These are phyloP conservation scores for Nakataea oryzae DNA, from an alignment of 2,329 filamentous ascomycete genomes.

Conservation along the genomic window DNA sequence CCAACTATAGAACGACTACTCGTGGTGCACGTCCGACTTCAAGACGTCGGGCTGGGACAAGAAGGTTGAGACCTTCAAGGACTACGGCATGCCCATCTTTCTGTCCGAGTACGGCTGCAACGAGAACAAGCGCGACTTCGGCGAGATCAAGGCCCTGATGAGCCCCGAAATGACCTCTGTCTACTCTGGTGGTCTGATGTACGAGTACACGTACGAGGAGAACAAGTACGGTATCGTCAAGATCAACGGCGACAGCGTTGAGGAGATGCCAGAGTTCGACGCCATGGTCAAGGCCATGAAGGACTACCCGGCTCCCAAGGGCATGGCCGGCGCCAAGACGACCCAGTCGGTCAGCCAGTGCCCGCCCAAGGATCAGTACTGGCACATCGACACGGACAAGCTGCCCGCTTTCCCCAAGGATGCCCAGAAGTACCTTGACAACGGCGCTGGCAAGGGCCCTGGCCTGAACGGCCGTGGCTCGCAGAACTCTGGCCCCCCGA, in stretches of 20 bases:
- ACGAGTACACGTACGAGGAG: constrained; percentile 79
- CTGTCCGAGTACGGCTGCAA: constrained; percentile 91
- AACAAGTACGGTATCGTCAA: constrained; percentile 74
- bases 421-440: constrained; percentile 41
- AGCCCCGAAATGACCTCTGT: constrained; percentile 70
- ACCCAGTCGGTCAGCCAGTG: constrained; percentile 36
- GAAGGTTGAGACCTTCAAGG: constrained; percentile 79
- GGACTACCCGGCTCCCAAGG: constrained; percentile 39
- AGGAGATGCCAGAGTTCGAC: constrained; percentile 52
- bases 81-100: constrained; percentile 85
- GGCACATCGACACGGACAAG: constrained; percentile 38
- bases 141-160: constrained; percentile 74
- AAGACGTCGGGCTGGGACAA: constrained; percentile 66
- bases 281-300: constrained; percentile 36
- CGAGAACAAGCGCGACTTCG: constrained; percentile 70
- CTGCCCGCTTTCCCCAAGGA: constrained; percentile 41
- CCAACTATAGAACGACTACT: constrained; percentile 60
- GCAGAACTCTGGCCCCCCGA: constrained; percentile 37
- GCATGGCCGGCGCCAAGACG: constrained; percentile 35
- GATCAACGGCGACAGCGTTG: constrained; percentile 43
- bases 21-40: constrained; percentile 70
- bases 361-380: constrained; percentile 35
- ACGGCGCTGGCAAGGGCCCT: constrained; percentile 41
- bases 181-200: constrained; percentile 93
- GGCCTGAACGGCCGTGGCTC: constrained; percentile 43